phyloP scores from a whole-genome alignment of 108 stramenopile genomes.

The Cylindrotheca fusiformis region DNA sequence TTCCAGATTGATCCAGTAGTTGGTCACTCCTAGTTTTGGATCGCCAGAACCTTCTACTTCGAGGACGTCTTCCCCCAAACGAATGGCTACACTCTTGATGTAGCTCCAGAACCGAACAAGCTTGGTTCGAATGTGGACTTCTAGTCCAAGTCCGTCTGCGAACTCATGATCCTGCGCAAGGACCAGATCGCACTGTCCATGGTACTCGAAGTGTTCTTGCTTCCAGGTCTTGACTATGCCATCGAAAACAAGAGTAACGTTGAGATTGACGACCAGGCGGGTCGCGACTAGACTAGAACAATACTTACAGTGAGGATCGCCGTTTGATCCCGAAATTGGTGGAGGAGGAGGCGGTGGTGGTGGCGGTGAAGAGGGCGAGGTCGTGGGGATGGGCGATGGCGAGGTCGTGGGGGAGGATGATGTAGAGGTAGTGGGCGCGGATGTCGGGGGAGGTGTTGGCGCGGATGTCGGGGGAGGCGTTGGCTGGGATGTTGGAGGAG shows the following conservation, averaged over 20 bases:
- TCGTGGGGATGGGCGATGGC: too few relatives aligned
- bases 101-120: not conserved
- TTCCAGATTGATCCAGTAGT: not conserved
- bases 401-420: too few relatives aligned
- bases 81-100: not conserved
- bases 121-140: not conserved
- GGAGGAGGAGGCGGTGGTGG: too few relatives aligned
- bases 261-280: not conserved
- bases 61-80: not conserved
- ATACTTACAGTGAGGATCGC: not conserved
- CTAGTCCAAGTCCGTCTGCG: not conserved
- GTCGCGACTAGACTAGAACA: not conserved
- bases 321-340: not conserved
- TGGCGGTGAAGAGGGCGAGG: too few relatives aligned
- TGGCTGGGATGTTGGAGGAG: too few relatives aligned
- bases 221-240: not conserved
- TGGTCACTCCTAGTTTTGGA: not conserved
- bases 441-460: too few relatives aligned
- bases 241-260: not conserved
- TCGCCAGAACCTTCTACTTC: not conserved
- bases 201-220: constrained; percentile 4
- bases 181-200: constrained; percentile 8
- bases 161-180: not conserved
- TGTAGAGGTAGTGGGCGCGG: too few relatives aligned
- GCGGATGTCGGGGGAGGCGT: too few relatives aligned